Conservation (phyloP, 805 yeast species). For the Suhomyces pyralidae region DNA sequence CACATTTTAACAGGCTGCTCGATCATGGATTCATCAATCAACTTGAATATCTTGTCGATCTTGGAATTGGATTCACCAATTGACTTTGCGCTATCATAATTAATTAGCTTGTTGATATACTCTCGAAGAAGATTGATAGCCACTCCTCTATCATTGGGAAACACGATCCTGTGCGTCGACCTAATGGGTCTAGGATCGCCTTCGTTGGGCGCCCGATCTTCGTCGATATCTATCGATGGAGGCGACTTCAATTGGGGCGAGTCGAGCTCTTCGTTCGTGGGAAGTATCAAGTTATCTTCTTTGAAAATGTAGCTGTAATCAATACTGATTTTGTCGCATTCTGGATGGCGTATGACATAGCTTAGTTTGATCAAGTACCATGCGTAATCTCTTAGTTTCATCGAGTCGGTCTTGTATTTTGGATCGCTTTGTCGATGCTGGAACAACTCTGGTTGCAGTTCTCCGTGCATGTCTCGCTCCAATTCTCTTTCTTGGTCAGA, state of each 20-base stretch:
- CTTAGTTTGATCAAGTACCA: slow-evolving; percentile 31
- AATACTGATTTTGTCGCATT: slow-evolving; percentile 7
- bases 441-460: neutral
- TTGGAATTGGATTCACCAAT: slow-evolving; percentile 8
- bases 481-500: neutral
- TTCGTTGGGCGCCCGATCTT: neutral
- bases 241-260: neutral
- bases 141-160: slow-evolving; percentile 21
- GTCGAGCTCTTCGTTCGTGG: neutral
- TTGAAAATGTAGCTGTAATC: slow-evolving; percentile 11
- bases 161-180: slow-evolving; percentile 5
- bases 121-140: slow-evolving; percentile 21
- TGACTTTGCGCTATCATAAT: slow-evolving; percentile 2
- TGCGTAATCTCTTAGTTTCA: slow-evolving; percentile 24
- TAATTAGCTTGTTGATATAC: slow-evolving; percentile 13
- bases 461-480: neutral
- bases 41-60: slow-evolving; percentile 14
- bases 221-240: neutral
- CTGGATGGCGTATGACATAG: slow-evolving; percentile 11
- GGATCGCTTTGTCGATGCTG: neutral
- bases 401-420: slow-evolving; percentile 18
- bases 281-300: slow-evolving; percentile 6
- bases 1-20: slow-evolving; percentile 14
- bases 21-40: slow-evolving; percentile 18
- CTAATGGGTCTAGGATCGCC: neutral